Conservation (phyloP, 1,139 yeast species). For the Sugiyamaella castrensis region DNA sequence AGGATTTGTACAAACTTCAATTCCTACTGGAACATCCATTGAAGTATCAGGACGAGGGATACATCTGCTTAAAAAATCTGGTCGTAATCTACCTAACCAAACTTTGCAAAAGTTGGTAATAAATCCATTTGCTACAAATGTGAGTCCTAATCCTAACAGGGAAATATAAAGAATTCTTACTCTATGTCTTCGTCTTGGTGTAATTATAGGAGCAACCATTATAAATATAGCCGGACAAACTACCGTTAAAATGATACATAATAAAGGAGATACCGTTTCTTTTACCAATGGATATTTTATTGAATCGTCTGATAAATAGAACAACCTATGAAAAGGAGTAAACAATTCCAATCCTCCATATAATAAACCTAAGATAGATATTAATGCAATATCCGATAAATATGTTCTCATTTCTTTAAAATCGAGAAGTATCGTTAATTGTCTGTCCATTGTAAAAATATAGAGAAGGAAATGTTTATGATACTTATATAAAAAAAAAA, state of each 20-base stretch:
- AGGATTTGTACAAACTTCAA: slow-evolving; percentile 50
- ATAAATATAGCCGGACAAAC: slow-evolving; percentile 34
- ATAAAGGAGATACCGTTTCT: slow-evolving; percentile 47
- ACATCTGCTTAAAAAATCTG: slow-evolving; percentile 75
- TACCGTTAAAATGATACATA: slow-evolving; percentile 34
- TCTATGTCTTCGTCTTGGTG: slow-evolving; percentile 28
- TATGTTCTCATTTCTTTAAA: slow-evolving; percentile 13
- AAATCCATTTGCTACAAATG: slow-evolving; percentile 44
- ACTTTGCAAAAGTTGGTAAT: slow-evolving; percentile 59
- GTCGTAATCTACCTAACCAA: slow-evolving; percentile 78
- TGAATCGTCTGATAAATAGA: slow-evolving; percentile 34
- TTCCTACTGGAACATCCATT: slow-evolving; percentile 45
- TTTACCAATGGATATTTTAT: slow-evolving; percentile 55
- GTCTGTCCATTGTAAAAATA: no score
- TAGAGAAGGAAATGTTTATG: no score
- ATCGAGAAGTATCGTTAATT: no score
- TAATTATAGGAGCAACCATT: slow-evolving; percentile 27
- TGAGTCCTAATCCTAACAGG: slow-evolving; percentile 44
- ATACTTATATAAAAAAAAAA: no score
- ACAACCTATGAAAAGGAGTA: slow-evolving; percentile 34
- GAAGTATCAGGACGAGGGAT: slow-evolving; percentile 46
- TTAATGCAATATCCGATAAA: slow-evolving; percentile 28
- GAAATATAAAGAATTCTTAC: slow-evolving; percentile 39
- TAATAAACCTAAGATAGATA: slow-evolving; percentile 22
- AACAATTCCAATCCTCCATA: slow-evolving; percentile 27